Evolutionary conservation across 768 basidiomycete species (phyloP), one percentile per base, ranked within the genome.

Genomic region (Tulasnella sp.): DNA sequence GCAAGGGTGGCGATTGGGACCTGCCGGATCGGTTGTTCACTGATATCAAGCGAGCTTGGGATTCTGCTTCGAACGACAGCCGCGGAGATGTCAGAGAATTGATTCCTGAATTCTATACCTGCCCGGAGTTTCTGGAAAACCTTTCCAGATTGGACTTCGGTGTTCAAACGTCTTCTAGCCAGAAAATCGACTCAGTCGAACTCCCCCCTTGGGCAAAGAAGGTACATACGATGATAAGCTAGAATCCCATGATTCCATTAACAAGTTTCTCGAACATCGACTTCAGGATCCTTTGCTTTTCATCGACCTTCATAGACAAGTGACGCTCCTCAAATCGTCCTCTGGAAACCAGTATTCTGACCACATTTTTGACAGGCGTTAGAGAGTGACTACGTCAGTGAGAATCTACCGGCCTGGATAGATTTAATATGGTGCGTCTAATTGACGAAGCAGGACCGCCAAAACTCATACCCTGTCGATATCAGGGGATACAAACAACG

Each of bases 51-150:
- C 86, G 93, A 76, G 87, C 96, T 1, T 97, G 93, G 82, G 87
- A 89, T 42, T 96, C 94, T 19, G 95, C 96, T 40, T 91, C 94
- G 1, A 84, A 88, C 42, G 95, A 97, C 80, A 88, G 93, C 72
- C 86, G 96, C 67, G 95, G 95, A 25, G 96, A 98, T 82, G 96
- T 98, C 5, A 87, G 96, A 77, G 96, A 98, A 81, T 86, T 98
- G 36, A 94, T 97, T 19, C 94, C 96, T 0, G 94, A 95, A 80
- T 95, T 94, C 81, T 95, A 87, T 79, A 91, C 90, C 2, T 92
- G 89, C 78, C 93, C 93, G 31, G 93, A 94, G 92, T 97, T 96
- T 82, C 85, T 97, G 17, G 89, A 92, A 81, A 97, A 97, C 81
- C 84, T 88, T 1, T 87, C 90, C 6, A 88, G 91, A 77, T 85